Conservation (phyloP, 306 rosid genomes). For the Mimosa pudica region DNA sequence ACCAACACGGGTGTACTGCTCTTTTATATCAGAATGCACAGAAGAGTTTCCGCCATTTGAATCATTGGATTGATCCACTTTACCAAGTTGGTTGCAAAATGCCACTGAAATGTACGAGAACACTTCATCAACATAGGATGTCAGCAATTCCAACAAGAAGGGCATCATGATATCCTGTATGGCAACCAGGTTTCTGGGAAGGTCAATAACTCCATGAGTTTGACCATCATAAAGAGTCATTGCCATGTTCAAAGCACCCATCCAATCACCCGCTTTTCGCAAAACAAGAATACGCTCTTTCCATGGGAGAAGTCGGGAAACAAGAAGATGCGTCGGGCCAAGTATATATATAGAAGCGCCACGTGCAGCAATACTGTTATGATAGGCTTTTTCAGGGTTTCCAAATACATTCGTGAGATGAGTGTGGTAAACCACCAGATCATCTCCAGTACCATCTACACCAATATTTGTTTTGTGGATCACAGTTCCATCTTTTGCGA, state of each 20-base stretch:
- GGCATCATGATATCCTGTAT: constrained; percentile 92
- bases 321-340: constrained; percentile 75
- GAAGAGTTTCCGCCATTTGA: constrained; percentile 52
- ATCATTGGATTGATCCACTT: constrained; percentile 53
- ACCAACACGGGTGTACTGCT: constrained; percentile 92
- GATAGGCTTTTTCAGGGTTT: constrained; percentile 93
- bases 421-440: constrained; percentile 82
- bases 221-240: constrained; percentile 93
- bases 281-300: constrained; percentile 87
- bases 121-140: constrained; percentile 92
- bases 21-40: constrained; percentile 83
- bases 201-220: constrained; percentile 93
- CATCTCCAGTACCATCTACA: constrained; percentile 74
- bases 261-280: constrained; percentile 95
- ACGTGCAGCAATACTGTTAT: constrained; percentile 82
- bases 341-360: constrained; percentile 94
- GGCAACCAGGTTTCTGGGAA: constrained; percentile 90
- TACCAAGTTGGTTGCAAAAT: constrained; percentile 84
- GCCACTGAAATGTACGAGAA: constrained; percentile 95
- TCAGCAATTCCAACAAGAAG: constrained; percentile 82
- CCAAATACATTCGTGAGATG: constrained; percentile 75
- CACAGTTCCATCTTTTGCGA: constrained; percentile 84
- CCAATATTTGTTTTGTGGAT: constrained; percentile 89
- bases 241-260: constrained; percentile 97
- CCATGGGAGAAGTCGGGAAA: constrained; percentile 98